Percentiles rank a stretch among this genome's conserved stretches.
phyloP scores from a whole-genome alignment of 2,329 filamentous ascomycete species.

The Stagonosporopsis tanaceti region DNA sequence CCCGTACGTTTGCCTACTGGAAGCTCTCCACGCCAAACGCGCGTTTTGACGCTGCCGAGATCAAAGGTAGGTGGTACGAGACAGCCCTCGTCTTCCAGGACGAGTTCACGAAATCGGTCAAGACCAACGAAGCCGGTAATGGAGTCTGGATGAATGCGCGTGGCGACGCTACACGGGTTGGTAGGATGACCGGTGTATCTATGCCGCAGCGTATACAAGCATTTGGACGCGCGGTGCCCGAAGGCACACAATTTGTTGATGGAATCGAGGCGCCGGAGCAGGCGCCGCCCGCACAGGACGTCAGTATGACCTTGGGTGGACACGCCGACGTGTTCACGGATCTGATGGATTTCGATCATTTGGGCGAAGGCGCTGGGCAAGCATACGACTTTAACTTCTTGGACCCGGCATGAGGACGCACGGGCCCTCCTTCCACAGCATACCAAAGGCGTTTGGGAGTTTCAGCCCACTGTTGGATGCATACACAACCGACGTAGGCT shows the following conservation, averaged over 20 bases:
- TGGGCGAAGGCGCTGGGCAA: constrained; percentile 7
- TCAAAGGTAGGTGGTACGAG: constrained; percentile 70
- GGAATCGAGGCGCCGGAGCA: constrained; percentile 47
- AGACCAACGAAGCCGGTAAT: constrained; percentile 53
- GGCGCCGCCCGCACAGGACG: constrained; percentile 12
- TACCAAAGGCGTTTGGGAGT: background rate
- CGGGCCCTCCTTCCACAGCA: background rate
- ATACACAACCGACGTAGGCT: too few relatives aligned
- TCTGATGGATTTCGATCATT: constrained; percentile 16
- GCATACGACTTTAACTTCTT: constrained; percentile 15
- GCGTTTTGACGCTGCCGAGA: constrained; percentile 54
- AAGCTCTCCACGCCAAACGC: constrained; percentile 48
- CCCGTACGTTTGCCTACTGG: constrained; percentile 53
- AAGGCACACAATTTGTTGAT: constrained; percentile 49
- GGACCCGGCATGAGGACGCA: background rate
- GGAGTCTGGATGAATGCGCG: constrained; percentile 58
- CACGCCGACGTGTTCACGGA: constrained; percentile 18
- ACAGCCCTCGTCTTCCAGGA: constrained; percentile 57
- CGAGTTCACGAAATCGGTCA: constrained; percentile 42
- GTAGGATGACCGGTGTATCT: constrained; percentile 37
- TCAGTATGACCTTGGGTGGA: constrained; percentile 1
- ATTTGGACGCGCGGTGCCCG: constrained; percentile 53
- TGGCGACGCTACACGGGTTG: constrained; percentile 48
- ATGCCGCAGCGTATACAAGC: constrained; percentile 51
- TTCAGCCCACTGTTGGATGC: background rate